Percentiles rank a stretch among this genome's conserved stretches.
Evolutionary conservation across 2,329 filamentous ascomycete species (phyloP).

Genomic region (Cytospora leucostoma): DNA sequence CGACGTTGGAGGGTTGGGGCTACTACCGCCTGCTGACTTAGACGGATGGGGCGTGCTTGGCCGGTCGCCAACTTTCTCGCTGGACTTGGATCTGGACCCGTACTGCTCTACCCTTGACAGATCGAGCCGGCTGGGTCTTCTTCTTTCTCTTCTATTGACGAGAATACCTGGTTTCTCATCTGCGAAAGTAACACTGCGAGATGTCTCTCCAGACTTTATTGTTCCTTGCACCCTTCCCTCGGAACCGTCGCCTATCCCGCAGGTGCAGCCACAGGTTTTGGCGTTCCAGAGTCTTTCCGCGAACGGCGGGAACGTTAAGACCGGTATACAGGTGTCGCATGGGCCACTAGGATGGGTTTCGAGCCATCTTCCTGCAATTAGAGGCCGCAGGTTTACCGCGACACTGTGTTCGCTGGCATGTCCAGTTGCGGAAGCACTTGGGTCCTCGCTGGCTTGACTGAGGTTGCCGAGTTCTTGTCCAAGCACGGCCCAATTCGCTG

Average conservation of each 20-base stretch:
- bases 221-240: neutral
- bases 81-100: neutral
- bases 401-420: neutral
- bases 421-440: neutral
- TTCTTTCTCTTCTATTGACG: neutral
- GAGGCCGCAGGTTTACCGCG: neutral
- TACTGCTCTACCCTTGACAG: neutral
- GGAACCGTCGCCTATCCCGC: neutral
- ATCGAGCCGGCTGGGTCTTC: constrained; percentile 1
- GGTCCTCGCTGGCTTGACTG: neutral
- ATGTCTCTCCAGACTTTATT: neutral
- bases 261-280: constrained; percentile 9
- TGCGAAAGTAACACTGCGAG: constrained; percentile 21
- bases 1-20: neutral
- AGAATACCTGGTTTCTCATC: neutral
- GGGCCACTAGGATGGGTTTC: constrained; percentile 9
- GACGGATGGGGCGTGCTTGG: constrained; percentile 11
- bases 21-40: neutral
- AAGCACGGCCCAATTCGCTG: no score
- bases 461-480: neutral
- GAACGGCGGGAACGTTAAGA: constrained; percentile 11
- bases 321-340: constrained; percentile 12
- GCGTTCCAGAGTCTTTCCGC: constrained; percentile 8
- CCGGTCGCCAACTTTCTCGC: neutral
- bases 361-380: constrained; percentile 1